phyloP scores from a whole-genome alignment of 2,329 filamentous ascomycete species.

The Colletotrichum noveboracense region DNA sequence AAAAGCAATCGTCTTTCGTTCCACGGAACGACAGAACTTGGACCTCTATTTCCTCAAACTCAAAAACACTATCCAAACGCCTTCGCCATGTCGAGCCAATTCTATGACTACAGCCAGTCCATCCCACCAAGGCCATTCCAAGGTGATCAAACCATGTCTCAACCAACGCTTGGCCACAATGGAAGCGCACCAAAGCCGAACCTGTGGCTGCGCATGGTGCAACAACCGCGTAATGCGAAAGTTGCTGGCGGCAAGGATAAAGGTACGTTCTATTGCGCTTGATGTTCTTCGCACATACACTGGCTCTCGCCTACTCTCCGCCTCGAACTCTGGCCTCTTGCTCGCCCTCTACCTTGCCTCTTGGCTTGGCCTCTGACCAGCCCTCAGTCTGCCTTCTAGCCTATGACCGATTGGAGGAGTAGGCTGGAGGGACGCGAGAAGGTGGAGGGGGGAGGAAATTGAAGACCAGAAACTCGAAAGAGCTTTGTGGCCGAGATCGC shows the following conservation, averaged over 20 bases:
- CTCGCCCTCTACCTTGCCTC: background rate
- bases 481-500: background rate
- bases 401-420: background rate
- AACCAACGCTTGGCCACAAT: background rate
- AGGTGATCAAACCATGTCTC: background rate
- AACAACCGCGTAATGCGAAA: background rate
- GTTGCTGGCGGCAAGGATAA: constrained; percentile 72
- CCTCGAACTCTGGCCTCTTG: background rate
- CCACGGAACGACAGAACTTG: background rate
- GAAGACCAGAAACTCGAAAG: background rate
- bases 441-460: background rate
- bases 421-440: background rate
- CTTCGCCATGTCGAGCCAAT: background rate
- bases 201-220: constrained; percentile 29
- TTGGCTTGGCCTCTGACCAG: background rate
- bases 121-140: background rate
- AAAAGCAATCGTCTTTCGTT: background rate
- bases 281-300: background rate
- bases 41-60: background rate
- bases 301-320: accelerated
- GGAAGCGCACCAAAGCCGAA: constrained; percentile 26
- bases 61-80: background rate
- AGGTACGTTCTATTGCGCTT: constrained; percentile 49
- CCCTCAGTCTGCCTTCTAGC: background rate
- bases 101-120: background rate